A percentile compares a stretch with the other conserved stretches of the same genome.
Conservation (phyloP, 2,329 filamentous ascomycete genomes). For the Emergomyces pasteurianus region DNA sequence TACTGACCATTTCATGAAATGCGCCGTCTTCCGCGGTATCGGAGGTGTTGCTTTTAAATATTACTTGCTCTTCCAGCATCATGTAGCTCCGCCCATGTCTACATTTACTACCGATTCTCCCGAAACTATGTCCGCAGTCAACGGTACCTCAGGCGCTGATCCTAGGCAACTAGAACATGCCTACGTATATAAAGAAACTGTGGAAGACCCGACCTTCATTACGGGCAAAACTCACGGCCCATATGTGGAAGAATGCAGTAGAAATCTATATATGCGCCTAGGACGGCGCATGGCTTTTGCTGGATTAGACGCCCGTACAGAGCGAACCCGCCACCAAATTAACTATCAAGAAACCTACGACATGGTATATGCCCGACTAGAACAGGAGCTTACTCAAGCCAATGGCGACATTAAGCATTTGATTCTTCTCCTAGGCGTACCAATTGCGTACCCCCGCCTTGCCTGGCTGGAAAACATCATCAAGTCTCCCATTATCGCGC, state of each 20-base stretch:
- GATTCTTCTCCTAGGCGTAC: constrained; percentile 54
- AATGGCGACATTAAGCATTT: constrained; percentile 51
- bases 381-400: constrained; percentile 38
- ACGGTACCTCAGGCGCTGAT: constrained; percentile 46
- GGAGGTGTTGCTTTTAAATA: constrained; percentile 48
- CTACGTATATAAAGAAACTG: constrained; percentile 51
- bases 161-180: constrained; percentile 61
- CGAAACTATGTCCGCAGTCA: constrained; percentile 38
- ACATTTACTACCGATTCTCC: constrained; percentile 71
- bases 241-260: constrained; percentile 50
- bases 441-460: constrained; percentile 60
- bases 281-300: constrained; percentile 53
- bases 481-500: constrained; percentile 71
- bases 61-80: constrained; percentile 58
- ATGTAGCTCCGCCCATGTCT: constrained; percentile 69
- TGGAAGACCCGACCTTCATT: constrained; percentile 62
- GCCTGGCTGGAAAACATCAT: constrained; percentile 97
- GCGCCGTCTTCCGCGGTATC: constrained; percentile 53
- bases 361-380: constrained; percentile 46
- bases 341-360: constrained; percentile 64
- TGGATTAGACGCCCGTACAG: constrained; percentile 50
- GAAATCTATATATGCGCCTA: constrained; percentile 51
- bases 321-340: constrained; percentile 82
- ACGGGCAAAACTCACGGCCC: constrained; percentile 60
- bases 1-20: constrained; percentile 55